Percentiles rank a stretch among this genome's conserved stretches.
phyloP scores from a whole-genome alignment of 108 stramenopile species.

The Seminavis robusta region DNA sequence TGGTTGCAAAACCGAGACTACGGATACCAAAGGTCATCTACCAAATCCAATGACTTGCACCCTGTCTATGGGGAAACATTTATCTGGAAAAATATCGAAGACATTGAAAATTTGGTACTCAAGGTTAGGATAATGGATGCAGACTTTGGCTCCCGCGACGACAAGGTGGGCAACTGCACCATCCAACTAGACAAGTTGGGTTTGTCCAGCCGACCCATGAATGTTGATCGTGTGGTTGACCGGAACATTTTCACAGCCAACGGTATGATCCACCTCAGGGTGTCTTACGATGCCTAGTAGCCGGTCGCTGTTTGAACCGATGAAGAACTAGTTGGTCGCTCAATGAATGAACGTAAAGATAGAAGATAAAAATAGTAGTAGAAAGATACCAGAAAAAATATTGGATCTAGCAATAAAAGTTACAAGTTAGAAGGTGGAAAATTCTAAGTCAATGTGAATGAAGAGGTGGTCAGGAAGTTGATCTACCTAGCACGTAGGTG shows the following conservation, averaged over 20 bases:
- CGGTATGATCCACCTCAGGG: not conserved
- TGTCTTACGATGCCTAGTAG: slow-evolving; percentile 4
- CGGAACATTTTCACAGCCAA: slow-evolving; percentile 3
- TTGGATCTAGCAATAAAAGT: too few relatives aligned
- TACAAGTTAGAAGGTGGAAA: too few relatives aligned
- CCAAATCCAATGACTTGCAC: slow-evolving; percentile 40
- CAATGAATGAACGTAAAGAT: too few relatives aligned
- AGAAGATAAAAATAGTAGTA: too few relatives aligned
- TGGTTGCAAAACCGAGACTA: too few relatives aligned
- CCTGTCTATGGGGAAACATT: slow-evolving; percentile 49
- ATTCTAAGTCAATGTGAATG: too few relatives aligned
- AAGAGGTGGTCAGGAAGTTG: too few relatives aligned
- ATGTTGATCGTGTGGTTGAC: slow-evolving; percentile 2
- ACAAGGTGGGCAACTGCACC: slow-evolving; percentile 14
- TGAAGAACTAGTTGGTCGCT: too few relatives aligned
- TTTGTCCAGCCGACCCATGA: not conserved
- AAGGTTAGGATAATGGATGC: slow-evolving; percentile 25
- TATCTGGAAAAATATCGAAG: slow-evolving; percentile 27
- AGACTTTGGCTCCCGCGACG: slow-evolving; percentile 11
- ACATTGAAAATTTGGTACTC: slow-evolving; percentile 46
- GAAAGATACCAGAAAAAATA: too few relatives aligned
- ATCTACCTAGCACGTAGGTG: too few relatives aligned
- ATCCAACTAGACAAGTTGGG: slow-evolving; percentile 20
- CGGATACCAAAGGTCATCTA: too few relatives aligned
- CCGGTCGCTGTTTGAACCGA: too few relatives aligned